Percentiles rank a stretch among this genome's conserved stretches.
Conservation (phyloP, 345 rosid genomes). For the Gossypium turneri region DNA sequence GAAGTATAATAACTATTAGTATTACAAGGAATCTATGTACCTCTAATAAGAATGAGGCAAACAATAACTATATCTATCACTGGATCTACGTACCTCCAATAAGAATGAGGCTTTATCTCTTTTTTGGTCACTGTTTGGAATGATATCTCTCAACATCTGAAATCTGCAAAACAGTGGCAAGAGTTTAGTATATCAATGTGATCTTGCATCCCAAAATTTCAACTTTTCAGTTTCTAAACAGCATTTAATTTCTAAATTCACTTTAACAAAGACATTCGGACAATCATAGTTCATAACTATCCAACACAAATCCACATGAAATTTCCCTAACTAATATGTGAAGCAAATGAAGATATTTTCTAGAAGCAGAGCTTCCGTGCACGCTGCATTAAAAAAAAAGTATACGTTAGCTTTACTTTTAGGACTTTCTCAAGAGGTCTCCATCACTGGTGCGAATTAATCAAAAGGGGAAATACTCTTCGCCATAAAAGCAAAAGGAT, state of each 20-base stretch:
- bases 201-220: background rate
- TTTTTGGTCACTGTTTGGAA: constrained; percentile 91
- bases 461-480: background rate
- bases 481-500: background rate
- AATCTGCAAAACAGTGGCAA: constrained; percentile 46
- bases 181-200: background rate
- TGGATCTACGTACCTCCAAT: constrained; percentile 55
- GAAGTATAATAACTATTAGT: background rate
- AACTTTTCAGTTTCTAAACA: background rate
- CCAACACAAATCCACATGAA: background rate
- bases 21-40: background rate
- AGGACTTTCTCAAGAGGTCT: too few relatives aligned
- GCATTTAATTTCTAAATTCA: background rate
- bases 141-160: constrained; percentile 80
- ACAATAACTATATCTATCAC: background rate
- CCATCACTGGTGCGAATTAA: background rate
- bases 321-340: background rate
- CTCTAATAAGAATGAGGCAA: background rate
- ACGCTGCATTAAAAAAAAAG: background rate
- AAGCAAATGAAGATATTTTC: background rate
- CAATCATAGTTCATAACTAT: background rate
- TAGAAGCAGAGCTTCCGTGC: background rate
- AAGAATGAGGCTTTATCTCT: constrained; percentile 55
- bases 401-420: background rate
- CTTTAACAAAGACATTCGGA: background rate